Conservation (phyloP, 2,329 filamentous ascomycete species). For the Fusarium oxysporum region DNA sequence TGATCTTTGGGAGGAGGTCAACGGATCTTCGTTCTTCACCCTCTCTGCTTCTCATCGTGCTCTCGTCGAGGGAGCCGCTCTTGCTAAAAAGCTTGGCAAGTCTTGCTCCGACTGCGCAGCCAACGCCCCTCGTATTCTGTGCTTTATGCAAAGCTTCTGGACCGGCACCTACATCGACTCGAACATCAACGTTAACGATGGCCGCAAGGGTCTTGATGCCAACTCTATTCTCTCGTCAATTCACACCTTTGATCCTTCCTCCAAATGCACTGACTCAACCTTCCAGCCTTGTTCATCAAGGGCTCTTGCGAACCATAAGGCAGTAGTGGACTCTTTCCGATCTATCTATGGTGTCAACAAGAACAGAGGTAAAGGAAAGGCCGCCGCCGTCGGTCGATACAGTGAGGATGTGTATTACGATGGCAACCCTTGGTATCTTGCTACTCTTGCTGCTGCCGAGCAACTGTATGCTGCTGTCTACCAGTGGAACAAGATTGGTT, state of each 20-base stretch:
- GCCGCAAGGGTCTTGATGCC: conserved; percentile 73
- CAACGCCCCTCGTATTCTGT: conserved; percentile 75
- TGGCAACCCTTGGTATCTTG: conserved; percentile 82
- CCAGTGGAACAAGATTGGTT: conserved; percentile 71
- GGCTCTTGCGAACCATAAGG: conserved; percentile 78
- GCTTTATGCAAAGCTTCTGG: conserved; percentile 80
- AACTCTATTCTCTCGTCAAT: conserved; percentile 74
- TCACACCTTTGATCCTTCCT: conserved; percentile 73
- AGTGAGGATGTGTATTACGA: conserved; percentile 77
- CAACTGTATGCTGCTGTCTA: conserved; percentile 79
- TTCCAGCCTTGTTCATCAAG: conserved; percentile 78
- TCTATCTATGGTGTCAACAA: conserved; percentile 73
- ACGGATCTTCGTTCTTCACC: conserved; percentile 83
- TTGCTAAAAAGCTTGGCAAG: conserved; percentile 72
- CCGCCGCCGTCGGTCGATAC: conserved; percentile 72
- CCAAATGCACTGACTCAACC: conserved; percentile 71
- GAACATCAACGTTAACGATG: conserved; percentile 71
- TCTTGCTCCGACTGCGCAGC: conserved; percentile 69
- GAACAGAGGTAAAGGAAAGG: conserved; percentile 66
- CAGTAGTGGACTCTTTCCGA: conserved; percentile 77
- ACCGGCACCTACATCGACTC: conserved; percentile 69
- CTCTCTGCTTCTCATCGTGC: conserved; percentile 70
- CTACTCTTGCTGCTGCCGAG: conserved; percentile 79
- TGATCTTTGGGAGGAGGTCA: conserved; percentile 84
- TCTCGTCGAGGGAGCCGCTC: conserved; percentile 71